Percentiles rank a stretch among this genome's conserved stretches.
phyloP scores from a whole-genome alignment of 805 yeast genomes.

The Metschnikowia dekortorum region DNA sequence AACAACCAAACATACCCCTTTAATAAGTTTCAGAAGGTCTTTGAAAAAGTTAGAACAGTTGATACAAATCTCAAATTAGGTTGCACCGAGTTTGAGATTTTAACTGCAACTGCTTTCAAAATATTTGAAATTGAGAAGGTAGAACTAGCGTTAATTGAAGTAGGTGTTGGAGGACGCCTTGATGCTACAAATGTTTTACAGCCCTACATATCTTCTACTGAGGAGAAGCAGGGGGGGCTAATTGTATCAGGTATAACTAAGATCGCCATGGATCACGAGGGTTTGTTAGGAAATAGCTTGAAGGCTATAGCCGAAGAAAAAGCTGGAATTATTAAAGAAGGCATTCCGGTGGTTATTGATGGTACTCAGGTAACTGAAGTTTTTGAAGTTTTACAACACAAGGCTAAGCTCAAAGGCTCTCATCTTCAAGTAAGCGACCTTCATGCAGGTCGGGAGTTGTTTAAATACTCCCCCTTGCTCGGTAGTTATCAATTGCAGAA shows the following conservation, averaged over 20 bases:
- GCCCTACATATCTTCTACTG: conserved; percentile 21
- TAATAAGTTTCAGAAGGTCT: conserved; percentile 42
- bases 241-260: conserved; percentile 73
- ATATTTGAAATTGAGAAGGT: conserved; percentile 59
- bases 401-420: conserved; percentile 32
- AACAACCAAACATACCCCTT: conserved; percentile 53
- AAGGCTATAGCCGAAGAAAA: conserved; percentile 69
- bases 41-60: conserved; percentile 36
- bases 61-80: conserved; percentile 43
- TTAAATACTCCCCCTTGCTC: conserved; percentile 51
- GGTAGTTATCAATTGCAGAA: conserved; percentile 75
- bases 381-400: conserved; percentile 38
- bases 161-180: conserved; percentile 84
- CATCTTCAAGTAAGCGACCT: conserved; percentile 23
- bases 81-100: conserved; percentile 84
- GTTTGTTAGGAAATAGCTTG: conserved; percentile 64
- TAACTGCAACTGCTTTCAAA: conserved; percentile 81
- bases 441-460: conserved; percentile 16
- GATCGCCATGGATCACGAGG: conserved; percentile 83
- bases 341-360: conserved; percentile 52
- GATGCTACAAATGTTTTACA: conserved; percentile 81
- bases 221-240: conserved; percentile 31
- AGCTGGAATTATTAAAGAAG: conserved; percentile 75
- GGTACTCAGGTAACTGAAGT: conserved; percentile 30
- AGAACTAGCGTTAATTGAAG: conserved; percentile 82